phyloP scores from a whole-genome alignment of 2,329 filamentous ascomycete species.

The Piedraia hortae region DNA sequence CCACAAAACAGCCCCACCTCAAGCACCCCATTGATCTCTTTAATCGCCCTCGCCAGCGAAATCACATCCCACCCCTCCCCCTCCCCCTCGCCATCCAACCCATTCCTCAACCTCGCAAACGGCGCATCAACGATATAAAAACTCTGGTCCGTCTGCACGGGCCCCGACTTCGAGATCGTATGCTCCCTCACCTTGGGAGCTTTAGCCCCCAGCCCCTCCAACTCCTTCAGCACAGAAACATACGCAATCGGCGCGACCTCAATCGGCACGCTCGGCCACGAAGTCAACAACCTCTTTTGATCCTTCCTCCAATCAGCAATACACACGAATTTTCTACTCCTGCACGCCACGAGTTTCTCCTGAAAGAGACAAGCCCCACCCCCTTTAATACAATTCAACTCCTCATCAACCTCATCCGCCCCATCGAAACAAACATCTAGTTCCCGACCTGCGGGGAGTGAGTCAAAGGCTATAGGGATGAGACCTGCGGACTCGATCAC shows the following conservation, averaged over 20 bases:
- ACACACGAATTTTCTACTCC: constrained; percentile 10
- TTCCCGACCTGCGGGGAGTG: constrained; percentile 32
- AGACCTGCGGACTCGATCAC: constrained; percentile 60
- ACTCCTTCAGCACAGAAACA: constrained; percentile 43
- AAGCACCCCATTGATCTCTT: constrained; percentile 60
- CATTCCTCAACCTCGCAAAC: constrained; percentile 43
- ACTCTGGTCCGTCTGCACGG: constrained; percentile 60
- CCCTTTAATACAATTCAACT: constrained; percentile 91
- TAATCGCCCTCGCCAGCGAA: constrained; percentile 43
- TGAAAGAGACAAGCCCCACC: constrained; percentile 94
- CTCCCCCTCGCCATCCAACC: constrained; percentile 18
- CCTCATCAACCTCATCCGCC: constrained; percentile 84
- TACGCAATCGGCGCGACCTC: constrained; percentile 75
- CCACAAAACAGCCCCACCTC: constrained; percentile 83
- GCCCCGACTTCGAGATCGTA: constrained; percentile 49
- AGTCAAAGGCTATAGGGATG: constrained; percentile 48
- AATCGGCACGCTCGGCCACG: constrained; percentile 70
- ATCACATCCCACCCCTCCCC: constrained; percentile 54
- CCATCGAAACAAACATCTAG: constrained; percentile 89
- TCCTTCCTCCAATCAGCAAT: constrained; percentile 65
- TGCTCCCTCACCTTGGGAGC: constrained; percentile 46
- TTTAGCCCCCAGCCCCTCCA: constrained; percentile 44
- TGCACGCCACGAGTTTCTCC: constrained; percentile 77
- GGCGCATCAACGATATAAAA: constrained; percentile 85
- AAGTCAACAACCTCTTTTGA: constrained; percentile 41